phyloP scores from a whole-genome alignment of 345 rosid species.

The Durio zibethinus region DNA sequence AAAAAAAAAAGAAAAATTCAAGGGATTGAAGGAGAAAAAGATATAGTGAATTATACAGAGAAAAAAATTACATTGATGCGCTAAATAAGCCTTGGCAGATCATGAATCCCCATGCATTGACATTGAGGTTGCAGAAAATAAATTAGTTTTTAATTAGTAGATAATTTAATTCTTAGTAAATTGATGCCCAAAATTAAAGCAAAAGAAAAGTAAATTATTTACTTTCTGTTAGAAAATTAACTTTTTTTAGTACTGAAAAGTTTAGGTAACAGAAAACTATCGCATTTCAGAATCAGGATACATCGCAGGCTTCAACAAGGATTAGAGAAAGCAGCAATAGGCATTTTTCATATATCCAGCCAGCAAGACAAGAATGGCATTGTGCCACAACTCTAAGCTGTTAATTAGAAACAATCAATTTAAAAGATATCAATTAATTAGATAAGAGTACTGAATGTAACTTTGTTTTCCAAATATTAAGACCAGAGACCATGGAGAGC shows the following conservation, averaged over 20 bases:
- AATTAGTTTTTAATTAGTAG: neutral
- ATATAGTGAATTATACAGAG: neutral
- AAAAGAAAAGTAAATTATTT: neutral
- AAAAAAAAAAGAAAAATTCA: no score
- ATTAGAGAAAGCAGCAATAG: constrained; percentile 81
- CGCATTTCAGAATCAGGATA: no score
- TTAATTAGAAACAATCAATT: neutral
- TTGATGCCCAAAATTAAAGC: neutral
- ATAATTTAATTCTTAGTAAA: neutral
- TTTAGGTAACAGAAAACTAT: no score
- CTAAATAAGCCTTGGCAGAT: constrained; percentile 36
- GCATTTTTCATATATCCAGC: constrained; percentile 70
- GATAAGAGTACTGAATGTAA: no score
- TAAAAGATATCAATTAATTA: no score
- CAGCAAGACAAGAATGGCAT: constrained; percentile 52
- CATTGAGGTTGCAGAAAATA: constrained; percentile 27
- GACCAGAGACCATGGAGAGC: constrained; percentile 17
- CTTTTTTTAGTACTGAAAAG: no score
- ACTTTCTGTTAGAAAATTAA: no score
- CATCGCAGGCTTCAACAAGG: no score
- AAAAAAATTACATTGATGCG: constrained; percentile 29
- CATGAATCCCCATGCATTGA: constrained; percentile 32
- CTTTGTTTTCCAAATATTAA: constrained; percentile 7
- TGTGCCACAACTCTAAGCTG: constrained; percentile 83
- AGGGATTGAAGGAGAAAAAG: neutral